Evolutionary conservation across 2,329 filamentous ascomycete genomes (phyloP), one percentile per base, ranked within the genome.

Genomic region (Westerdykella aurantiaca): DNA sequence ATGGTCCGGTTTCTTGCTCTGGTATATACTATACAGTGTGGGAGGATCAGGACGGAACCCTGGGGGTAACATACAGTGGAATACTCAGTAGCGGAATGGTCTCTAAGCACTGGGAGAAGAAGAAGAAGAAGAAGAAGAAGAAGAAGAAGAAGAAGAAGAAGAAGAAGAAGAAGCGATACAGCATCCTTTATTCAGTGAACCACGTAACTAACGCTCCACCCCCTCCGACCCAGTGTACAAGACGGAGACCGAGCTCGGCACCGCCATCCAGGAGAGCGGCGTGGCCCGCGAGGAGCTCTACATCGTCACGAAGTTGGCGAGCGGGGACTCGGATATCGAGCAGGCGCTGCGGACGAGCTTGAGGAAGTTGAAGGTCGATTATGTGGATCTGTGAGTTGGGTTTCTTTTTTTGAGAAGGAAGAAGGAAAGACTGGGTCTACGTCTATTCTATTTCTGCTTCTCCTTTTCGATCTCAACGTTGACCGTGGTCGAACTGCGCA

Each of bases 331-430:
- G 9, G 75, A 83, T 50, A 79, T 82, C 48, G 72, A 75, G 4
- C 64, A 59, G 17, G 78, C 80, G 9, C 68, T 84, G 44, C 70
- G 77, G 39, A 63, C 63, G 1, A 81, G 77, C 54, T 55, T 84
- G 55, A 71, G 78, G 65, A 82, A 82, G 60, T 64, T 84, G 29
- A 73, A 77, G 42, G 55, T 83, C 5, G 74, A 79, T 34, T 78
- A 83, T 54, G 78, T 84, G 13, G 81, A 85, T 50, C 62, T 84
- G 74, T 82, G 66, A 46, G 70, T 17, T n/a, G n/a, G 6, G 12
- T 16, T 6, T 17, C 5, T n/a, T 31, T 6, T 12, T n/a, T 41
- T 41, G 18, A 5, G 23, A 25, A 5, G 10, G 5, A 25, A 5
- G 23, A 5, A 25, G 5, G 5, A 5, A 25, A 25, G 10, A 5